Base-by-base conservation (phyloP, 768 basidiomycete species). In the Tulasnella sp. region DNA sequence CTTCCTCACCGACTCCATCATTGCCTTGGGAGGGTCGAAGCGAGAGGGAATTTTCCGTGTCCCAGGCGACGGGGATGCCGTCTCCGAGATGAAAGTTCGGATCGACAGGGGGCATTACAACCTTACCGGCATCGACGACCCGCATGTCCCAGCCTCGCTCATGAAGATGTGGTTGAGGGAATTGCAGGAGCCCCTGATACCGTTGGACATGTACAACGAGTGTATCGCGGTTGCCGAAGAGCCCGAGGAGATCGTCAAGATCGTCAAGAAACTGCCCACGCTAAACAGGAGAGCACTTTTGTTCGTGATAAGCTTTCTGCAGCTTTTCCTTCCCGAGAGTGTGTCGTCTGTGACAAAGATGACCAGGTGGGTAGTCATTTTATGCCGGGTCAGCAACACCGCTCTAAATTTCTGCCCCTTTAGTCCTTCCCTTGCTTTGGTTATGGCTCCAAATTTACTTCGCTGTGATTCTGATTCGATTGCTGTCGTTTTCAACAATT, bases 151-250 rank as follows among this genome's bases (percentile, higher is more conserved):
- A 2, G 87, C 90, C 6, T 90, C 89, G 2, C 73, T 94, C 37
- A 77, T 94, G 70, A 96, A 97, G 71, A 76, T 93, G 6, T 97
- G 91, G 91, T 73, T 96, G 17, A 79, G 93, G 42, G 93, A 97
- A 67, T 78, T 97, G 21, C 78, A 83, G 63, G 87, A 92, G 60
- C 93, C 93, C n/a, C 76, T 96, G 41, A 79, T 97, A 12, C 93
- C 93, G 6, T 80, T 86, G 59, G 85, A 89, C 68, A 72, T 89
- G 73, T 97, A 94, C 74, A 89, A 94, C 65, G 86, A 90, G 63
- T 92, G 89, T 63, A 79, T 94, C 52, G 75, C 77, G 34, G 75
- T 74, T 53, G 57, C 59, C 2, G 73, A 78, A 37, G 79, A 86
- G 39, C 77, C 84, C 0, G 71, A 77, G 9, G 78, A 80, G 4